Conservation (phyloP, 108 stramenopile genomes). For the Cyclostephanos invisitatus region DNA sequence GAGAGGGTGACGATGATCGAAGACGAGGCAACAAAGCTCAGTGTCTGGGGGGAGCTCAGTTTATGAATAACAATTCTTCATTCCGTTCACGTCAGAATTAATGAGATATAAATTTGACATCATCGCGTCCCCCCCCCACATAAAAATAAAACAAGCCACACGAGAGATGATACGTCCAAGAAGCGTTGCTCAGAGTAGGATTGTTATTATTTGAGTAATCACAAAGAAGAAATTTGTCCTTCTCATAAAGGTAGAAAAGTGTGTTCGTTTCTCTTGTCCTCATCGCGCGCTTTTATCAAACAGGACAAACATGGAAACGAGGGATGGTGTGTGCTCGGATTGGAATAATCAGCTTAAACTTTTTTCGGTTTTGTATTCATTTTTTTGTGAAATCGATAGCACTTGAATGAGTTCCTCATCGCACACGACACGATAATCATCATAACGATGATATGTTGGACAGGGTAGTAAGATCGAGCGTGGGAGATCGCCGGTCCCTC, state of each 20-base stretch:
- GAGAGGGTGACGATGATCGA: too few species aligned
- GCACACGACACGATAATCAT: too few species aligned
- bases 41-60: not conserved
- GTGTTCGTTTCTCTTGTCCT: not conserved
- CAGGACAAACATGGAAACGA: not conserved
- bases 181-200: not conserved
- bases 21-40: not conserved
- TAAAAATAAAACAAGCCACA: not conserved
- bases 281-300: not conserved
- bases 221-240: not conserved
- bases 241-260: not conserved
- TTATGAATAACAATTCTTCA: not conserved
- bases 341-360: slow-evolving; percentile 8
- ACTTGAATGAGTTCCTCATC: not conserved
- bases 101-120: slow-evolving; percentile 6
- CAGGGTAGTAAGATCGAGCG: too few species aligned
- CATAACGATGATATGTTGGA: too few species aligned
- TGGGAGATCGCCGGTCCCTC: too few species aligned
- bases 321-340: slow-evolving; percentile 2
- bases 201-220: slow-evolving; percentile 8
- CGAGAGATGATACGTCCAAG: not conserved
- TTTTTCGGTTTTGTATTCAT: not conserved
- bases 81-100: slow-evolving; percentile 1
- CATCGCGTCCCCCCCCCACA: not conserved
- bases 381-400: not conserved